Conservation (phyloP, 1,284 basidiomycete genomes). For the Meripilus lineatus region DNA sequence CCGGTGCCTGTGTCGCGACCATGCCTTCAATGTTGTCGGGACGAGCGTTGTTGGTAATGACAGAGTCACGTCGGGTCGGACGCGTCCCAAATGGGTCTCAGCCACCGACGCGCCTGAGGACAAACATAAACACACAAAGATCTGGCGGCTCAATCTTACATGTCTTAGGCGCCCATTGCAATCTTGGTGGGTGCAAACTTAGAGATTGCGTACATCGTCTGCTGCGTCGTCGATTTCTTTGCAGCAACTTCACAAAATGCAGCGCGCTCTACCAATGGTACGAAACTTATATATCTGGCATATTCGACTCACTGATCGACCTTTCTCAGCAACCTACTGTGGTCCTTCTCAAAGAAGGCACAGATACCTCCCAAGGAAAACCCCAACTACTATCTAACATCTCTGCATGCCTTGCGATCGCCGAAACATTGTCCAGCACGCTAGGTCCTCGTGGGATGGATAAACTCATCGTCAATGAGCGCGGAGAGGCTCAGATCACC, state of each 20-base stretch:
- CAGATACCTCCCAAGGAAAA: constrained; percentile 94
- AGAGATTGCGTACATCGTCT: constrained; percentile 1
- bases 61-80: too few species aligned
- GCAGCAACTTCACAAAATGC: constrained; percentile 67
- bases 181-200: too few species aligned
- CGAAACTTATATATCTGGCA: constrained; percentile 6
- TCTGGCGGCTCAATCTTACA: neutral
- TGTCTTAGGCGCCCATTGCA: too few species aligned
- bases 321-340: constrained; percentile 83
- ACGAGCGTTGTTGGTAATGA: too few species aligned
- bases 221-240: too few species aligned
- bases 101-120: constrained; percentile 24
- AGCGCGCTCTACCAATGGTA: constrained; percentile 71
- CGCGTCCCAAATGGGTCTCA: constrained; percentile 11
- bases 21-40: constrained; percentile 9
- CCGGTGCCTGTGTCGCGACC: neutral
- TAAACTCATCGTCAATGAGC: constrained; percentile 90
- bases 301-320: neutral
- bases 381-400: constrained; percentile 95
- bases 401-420: constrained; percentile 88
- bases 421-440: constrained; percentile 88
- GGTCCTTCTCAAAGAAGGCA: constrained; percentile 91
- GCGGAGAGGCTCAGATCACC: constrained; percentile 95
- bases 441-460: constrained; percentile 99
- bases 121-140: constrained; percentile 8